These are phyloP conservation scores for Corinectria fuckeliana DNA, from an alignment of 2,329 filamentous ascomycete genomes.

Conservation along the genomic window DNA sequence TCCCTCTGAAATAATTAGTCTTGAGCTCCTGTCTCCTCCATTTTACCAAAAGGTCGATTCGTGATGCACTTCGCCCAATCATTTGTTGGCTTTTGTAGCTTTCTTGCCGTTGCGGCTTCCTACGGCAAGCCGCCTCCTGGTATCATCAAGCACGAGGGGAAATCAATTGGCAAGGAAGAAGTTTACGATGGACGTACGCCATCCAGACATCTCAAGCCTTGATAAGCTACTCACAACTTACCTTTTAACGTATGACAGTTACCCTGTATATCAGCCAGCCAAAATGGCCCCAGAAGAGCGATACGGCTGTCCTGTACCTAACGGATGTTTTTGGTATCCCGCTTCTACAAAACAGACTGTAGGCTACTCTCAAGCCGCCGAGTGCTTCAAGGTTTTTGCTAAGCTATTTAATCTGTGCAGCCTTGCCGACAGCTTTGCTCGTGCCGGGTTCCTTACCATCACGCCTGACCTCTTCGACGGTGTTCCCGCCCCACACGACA, in stretches of 20 bases:
- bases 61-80: neutral
- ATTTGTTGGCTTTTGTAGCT: neutral
- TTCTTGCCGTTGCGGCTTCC: neutral
- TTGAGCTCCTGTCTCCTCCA: too few species aligned
- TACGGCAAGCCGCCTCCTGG: neutral
- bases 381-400: neutral
- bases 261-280: neutral
- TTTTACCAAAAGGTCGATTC: too few species aligned
- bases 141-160: neutral
- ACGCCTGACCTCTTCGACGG: conserved; percentile 19
- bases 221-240: too few species aligned
- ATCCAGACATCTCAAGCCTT: neutral
- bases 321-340: conserved; percentile 24
- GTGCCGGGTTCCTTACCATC: conserved; percentile 21
- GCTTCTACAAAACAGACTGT: conserved; percentile 15
- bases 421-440: conserved; percentile 21
- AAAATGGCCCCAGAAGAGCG: neutral
- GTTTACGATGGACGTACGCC: neutral
- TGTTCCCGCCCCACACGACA: neutral
- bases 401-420: neutral
- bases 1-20: too few species aligned
- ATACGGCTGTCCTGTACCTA: conserved; percentile 18
- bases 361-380: neutral
- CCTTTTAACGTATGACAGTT: neutral
- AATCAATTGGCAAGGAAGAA: neutral